These are phyloP conservation scores for Perkinsus marinus DNA, from an alignment of 169 alveolate species.

Conservation along the genomic window DNA sequence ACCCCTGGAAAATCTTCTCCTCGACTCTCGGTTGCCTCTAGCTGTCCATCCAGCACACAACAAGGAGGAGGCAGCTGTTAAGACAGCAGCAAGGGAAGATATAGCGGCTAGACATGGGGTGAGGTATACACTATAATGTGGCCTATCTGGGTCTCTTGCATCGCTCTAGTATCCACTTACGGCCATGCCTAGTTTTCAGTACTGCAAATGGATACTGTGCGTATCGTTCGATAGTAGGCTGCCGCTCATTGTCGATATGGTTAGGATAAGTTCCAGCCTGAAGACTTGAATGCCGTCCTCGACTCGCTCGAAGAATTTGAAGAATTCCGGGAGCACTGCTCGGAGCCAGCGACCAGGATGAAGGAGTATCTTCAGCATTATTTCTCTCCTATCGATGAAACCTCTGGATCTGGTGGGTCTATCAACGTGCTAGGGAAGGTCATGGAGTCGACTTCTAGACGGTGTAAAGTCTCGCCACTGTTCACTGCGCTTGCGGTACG, in stretches of 20 bases:
- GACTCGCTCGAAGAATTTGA: neutral
- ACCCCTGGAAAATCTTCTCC: neutral
- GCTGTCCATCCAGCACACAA: neutral
- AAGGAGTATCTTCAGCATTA: neutral
- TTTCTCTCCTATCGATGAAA: neutral
- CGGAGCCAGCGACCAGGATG: neutral
- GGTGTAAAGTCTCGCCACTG: neutral
- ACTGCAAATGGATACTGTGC: too few relatives aligned
- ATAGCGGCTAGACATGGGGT: neutral
- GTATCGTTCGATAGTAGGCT: too few relatives aligned
- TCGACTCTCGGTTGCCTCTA: neutral
- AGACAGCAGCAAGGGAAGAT: neutral
- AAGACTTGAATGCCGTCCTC: neutral
- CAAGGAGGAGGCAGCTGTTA: neutral
- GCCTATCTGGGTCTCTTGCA: too few relatives aligned
- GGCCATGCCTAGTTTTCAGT: too few relatives aligned
- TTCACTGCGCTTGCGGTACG: conserved; percentile 37
- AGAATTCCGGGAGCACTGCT: neutral
- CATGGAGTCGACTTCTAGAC: neutral
- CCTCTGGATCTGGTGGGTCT: neutral
- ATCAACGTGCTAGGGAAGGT: too few relatives aligned
- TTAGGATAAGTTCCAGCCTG: neutral
- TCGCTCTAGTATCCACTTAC: too few relatives aligned
- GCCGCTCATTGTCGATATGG: too few relatives aligned
- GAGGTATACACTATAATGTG: too few relatives aligned